phyloP scores from a whole-genome alignment of 2,329 filamentous ascomycete species.

The Aspergillus fructus region DNA sequence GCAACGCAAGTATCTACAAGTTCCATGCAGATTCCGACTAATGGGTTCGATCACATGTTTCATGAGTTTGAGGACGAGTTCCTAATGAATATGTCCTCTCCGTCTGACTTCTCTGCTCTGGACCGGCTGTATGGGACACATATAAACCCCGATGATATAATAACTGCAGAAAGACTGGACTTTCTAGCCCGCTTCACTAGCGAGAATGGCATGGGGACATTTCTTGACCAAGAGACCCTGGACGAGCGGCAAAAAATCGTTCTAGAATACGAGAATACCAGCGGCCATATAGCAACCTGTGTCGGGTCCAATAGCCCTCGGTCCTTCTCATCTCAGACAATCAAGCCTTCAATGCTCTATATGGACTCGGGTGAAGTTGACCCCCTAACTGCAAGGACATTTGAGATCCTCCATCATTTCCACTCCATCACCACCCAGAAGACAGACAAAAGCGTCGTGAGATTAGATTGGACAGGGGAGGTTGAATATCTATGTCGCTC shows the following conservation, averaged over 20 bases:
- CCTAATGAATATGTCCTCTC: conserved; percentile 1
- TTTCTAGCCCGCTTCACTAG: conserved; percentile 25
- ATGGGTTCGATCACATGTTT: neutral
- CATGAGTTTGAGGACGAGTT: neutral
- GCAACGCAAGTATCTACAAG: neutral
- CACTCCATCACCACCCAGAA: conserved; percentile 9
- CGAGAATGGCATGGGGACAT: conserved; percentile 21
- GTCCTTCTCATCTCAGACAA: neutral
- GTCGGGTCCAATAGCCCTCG: neutral
- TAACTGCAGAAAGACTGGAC: conserved; percentile 19
- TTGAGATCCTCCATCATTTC: conserved; percentile 14
- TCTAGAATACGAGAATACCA: neutral
- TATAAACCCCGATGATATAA: conserved; percentile 12
- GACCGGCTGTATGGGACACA: conserved; percentile 18
- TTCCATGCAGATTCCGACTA: neutral
- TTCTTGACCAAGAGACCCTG: conserved; percentile 20
- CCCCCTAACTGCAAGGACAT: conserved; percentile 2
- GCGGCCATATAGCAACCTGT: neutral
- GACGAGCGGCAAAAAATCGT: conserved; percentile 18
- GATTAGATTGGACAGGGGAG: conserved; percentile 14
- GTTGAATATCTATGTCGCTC: conserved; percentile 9
- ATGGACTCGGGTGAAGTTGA: neutral
- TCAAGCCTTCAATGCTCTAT: conserved; percentile 9
- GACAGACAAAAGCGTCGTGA: conserved; percentile 12
- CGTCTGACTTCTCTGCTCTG: conserved; percentile 18